Evolutionary conservation across 169 alveolate genomes (phyloP).

Genomic region (Cryptosporidium ryanae): DNA sequence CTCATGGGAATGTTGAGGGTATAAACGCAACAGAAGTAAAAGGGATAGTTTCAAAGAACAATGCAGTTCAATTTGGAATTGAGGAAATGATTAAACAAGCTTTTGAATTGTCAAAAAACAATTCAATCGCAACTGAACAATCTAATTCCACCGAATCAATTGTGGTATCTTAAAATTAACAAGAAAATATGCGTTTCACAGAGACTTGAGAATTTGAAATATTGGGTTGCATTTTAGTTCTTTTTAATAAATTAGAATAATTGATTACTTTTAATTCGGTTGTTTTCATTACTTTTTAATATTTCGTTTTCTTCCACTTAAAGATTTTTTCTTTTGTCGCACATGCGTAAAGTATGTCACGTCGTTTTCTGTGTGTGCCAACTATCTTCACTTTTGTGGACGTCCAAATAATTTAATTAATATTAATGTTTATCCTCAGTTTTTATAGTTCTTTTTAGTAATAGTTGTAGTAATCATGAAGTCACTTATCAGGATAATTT

Average conservation of each 20-base stretch:
- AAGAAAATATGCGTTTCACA: no score
- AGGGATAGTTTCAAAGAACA: no score
- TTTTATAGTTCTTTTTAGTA: neutral
- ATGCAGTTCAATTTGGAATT: no score
- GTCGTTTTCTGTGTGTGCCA: slow-evolving; percentile 72
- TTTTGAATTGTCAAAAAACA: no score
- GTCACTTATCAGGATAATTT: neutral
- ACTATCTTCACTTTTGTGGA: slow-evolving; percentile 25
- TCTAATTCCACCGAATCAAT: no score
- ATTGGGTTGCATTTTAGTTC: no score
- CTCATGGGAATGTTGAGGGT: neutral
- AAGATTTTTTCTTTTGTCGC: slow-evolving; percentile 34
- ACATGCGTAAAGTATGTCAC: slow-evolving; percentile 71
- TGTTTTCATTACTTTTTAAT: slow-evolving; percentile 6
- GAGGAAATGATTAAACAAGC: no score
- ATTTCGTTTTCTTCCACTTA: slow-evolving; percentile 44
- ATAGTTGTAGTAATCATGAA: neutral
- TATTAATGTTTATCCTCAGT: slow-evolving; percentile 4
- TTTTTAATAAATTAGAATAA: no score
- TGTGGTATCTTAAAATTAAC: no score
- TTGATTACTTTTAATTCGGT: neutral
- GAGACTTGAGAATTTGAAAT: no score
- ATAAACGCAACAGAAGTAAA: no score
- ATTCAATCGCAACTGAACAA: no score
- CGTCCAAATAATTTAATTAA: neutral